phyloP scores from a whole-genome alignment of 305 asterid species.

The Striga hermonthica region DNA sequence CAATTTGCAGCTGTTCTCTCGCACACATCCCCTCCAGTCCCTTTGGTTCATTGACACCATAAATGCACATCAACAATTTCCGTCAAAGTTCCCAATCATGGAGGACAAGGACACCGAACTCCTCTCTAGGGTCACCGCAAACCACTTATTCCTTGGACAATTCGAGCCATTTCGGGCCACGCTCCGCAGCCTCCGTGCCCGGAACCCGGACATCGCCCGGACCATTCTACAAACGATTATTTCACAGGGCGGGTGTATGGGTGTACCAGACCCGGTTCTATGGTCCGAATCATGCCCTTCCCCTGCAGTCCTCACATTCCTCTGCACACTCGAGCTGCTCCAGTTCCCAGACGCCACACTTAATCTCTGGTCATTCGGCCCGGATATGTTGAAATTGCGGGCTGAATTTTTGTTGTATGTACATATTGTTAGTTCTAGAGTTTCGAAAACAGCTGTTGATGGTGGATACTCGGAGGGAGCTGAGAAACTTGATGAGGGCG shows the following conservation, averaged over 20 bases:
- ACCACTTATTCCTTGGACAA: slow-evolving; percentile 83
- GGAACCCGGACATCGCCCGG: slow-evolving; percentile 68
- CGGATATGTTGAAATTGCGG: slow-evolving; percentile 56
- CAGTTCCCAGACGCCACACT: slow-evolving; percentile 70
- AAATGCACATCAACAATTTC: slow-evolving; percentile 30
- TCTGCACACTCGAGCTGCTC: slow-evolving; percentile 73
- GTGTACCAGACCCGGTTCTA: slow-evolving; percentile 49
- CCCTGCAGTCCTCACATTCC: slow-evolving; percentile 66
- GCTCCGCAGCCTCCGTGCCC: slow-evolving; percentile 64
- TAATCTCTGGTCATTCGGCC: slow-evolving; percentile 72
- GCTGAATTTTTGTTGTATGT: slow-evolving; percentile 74
- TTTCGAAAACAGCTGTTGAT: slow-evolving; percentile 36
- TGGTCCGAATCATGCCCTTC: slow-evolving; percentile 87
- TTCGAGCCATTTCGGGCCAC: slow-evolving; percentile 92
- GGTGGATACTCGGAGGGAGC: slow-evolving; percentile 35
- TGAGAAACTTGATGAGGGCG: slow-evolving; percentile 32
- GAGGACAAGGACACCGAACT: slow-evolving; percentile 71
- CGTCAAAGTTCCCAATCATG: slow-evolving; percentile 41
- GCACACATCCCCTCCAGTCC: too few relatives aligned
- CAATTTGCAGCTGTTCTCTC: too few relatives aligned
- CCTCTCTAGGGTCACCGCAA: slow-evolving; percentile 61
- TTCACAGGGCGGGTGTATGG: slow-evolving; percentile 61
- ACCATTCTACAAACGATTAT: slow-evolving; percentile 73
- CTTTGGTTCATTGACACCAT: neutral
- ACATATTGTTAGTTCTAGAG: slow-evolving; percentile 47